A percentile compares a stretch with the other conserved stretches of the same genome.
These are phyloP conservation scores for Russula brevipes DNA, from an alignment of 768 basidiomycete genomes.

Conservation along the genomic window DNA sequence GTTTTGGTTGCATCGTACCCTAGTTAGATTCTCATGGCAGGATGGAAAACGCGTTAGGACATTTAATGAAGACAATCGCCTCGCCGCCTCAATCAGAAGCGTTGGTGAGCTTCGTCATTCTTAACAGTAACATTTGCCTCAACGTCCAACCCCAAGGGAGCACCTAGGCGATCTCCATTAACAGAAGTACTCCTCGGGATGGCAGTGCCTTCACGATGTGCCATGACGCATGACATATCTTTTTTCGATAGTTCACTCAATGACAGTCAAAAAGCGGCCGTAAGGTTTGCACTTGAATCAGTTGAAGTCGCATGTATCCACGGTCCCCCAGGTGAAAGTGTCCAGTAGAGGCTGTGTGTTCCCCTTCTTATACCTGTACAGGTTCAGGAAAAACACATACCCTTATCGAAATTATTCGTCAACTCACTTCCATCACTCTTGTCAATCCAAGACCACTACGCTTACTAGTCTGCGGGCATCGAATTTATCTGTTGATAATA, in stretches of 20 bases:
- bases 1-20: neutral
- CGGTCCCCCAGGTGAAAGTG: conserved; percentile 81
- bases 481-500: conserved; percentile 94
- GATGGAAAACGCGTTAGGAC: conserved; percentile 80
- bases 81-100: conserved; percentile 22
- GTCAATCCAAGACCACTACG: conserved; percentile 49
- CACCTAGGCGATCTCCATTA: conserved; percentile 41
- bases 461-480: conserved; percentile 86
- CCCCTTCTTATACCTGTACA: conserved; percentile 26
- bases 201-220: conserved; percentile 40
- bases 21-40: conserved; percentile 35
- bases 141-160: conserved; percentile 27
- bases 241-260: conserved; percentile 81
- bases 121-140: neutral
- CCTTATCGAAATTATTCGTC: conserved; percentile 87
- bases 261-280: conserved; percentile 75
- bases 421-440: conserved; percentile 52
- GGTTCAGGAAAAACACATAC: conserved; percentile 97
- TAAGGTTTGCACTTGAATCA: conserved; percentile 75
- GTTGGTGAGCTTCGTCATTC: conserved; percentile 2
- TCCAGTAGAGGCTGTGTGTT: neutral
- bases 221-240: conserved; percentile 38
- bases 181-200: conserved; percentile 70
- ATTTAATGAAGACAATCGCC: conserved; percentile 46
- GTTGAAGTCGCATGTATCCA: conserved; percentile 89